These are phyloP conservation scores for Paracoccidioides brasiliensis DNA, from an alignment of 2,329 filamentous ascomycete genomes.

Conservation along the genomic window DNA sequence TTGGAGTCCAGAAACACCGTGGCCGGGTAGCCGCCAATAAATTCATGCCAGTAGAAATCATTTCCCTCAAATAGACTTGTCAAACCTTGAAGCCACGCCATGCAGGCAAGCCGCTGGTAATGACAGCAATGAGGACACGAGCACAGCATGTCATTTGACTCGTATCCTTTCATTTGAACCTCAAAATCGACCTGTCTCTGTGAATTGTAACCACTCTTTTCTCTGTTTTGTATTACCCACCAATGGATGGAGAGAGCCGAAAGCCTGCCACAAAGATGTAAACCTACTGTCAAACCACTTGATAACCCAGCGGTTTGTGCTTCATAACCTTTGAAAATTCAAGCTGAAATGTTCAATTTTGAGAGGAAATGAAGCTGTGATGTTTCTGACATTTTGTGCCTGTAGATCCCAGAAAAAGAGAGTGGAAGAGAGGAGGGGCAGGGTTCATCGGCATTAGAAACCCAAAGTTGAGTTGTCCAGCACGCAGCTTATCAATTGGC, in stretches of 20 bases:
- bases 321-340: background rate
- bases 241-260: background rate
- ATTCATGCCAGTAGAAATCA: background rate
- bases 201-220: background rate
- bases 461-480: background rate
- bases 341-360: background rate
- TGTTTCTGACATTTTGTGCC: background rate
- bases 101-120: background rate
- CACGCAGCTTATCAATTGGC: background rate
- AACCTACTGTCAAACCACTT: background rate
- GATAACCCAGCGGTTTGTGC: background rate
- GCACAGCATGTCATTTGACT: background rate
- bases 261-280: background rate
- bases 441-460: background rate
- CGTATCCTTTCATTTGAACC: background rate
- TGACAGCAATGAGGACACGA: background rate
- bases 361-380: background rate
- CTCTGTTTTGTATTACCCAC: background rate
- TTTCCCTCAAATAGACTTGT: background rate
- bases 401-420: background rate
- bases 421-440: background rate
- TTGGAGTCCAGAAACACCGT: too few relatives aligned
- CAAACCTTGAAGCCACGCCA: background rate
- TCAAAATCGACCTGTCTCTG: background rate
- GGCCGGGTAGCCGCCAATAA: too few relatives aligned